Percentiles rank a stretch among this genome's conserved stretches.
Evolutionary conservation across 1,139 yeast species (phyloP).

Genomic region (Geotrichum candidum): DNA sequence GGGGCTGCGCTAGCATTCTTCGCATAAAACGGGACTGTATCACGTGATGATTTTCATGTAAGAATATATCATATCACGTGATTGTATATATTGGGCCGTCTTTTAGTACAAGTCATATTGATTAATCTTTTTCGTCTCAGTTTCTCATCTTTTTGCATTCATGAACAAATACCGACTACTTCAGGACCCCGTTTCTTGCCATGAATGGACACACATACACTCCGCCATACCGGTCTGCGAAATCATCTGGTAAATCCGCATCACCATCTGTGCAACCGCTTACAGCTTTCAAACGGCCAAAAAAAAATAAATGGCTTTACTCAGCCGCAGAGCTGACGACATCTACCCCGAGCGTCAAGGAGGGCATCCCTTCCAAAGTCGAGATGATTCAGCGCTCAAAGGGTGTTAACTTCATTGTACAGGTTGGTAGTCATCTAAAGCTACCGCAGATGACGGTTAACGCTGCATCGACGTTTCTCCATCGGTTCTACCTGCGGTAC

Average conservation of each 20-base stretch:
- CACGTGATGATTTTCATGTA: no score
- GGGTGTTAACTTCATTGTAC: constrained; percentile 43
- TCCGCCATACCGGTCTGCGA: neutral
- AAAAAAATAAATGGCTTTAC: constrained; percentile 18
- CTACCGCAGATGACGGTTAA: constrained; percentile 45
- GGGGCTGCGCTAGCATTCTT: neutral
- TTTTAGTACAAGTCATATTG: neutral
- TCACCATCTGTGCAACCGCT: neutral
- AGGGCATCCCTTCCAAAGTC: constrained; percentile 36
- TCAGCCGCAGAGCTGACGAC: constrained; percentile 15
- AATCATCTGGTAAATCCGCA: neutral
- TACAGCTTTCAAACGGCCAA: neutral
- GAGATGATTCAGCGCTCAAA: constrained; percentile 43
- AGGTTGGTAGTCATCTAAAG: constrained; percentile 41
- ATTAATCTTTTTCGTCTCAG: neutral
- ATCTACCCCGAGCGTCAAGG: constrained; percentile 37
- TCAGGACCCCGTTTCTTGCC: neutral
- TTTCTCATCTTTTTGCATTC: neutral
- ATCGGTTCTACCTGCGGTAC: constrained; percentile 46
- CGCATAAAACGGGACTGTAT: no score
- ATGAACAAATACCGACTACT: neutral
- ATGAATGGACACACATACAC: neutral
- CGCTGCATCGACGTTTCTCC: constrained; percentile 46
- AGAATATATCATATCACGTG: no score
- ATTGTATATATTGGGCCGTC: neutral